Percentiles rank a stretch among this genome's conserved stretches.
These are phyloP conservation scores for Selenicereus undatus DNA, from an alignment of 148 eudicot species.

Conservation along the genomic window DNA sequence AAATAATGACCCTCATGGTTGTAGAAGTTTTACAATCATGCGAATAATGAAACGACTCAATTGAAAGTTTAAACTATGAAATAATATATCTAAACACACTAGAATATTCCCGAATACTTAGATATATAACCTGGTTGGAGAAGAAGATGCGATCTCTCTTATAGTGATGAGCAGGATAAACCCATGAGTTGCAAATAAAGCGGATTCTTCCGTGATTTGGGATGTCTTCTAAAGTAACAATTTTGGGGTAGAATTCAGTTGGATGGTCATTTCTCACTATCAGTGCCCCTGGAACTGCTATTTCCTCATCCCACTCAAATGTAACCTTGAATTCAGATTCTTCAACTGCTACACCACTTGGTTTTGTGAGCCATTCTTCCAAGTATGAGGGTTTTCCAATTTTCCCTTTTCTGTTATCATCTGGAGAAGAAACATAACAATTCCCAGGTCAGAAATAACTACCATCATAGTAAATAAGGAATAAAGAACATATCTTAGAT, in stretches of 20 bases:
- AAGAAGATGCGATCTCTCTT: conserved; percentile 61
- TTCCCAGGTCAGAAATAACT: not conserved
- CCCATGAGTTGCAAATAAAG: conserved; percentile 77
- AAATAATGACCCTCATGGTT: not conserved
- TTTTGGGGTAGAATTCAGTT: conserved; percentile 69
- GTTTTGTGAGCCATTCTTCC: conserved; percentile 36
- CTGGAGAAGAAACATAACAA: conserved; percentile 12
- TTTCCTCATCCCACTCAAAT: conserved; percentile 63
- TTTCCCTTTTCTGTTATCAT: conserved; percentile 29
- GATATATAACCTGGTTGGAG: conserved; percentile 55
- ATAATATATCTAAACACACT: too few relatives aligned
- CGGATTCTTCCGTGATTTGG: conserved; percentile 51
- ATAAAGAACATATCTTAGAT: not conserved
- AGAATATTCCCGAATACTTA: not conserved
- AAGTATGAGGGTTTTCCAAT: conserved; percentile 31
- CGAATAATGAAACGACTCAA: too few relatives aligned
- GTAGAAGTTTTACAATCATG: not conserved
- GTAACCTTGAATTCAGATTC: conserved; percentile 38
- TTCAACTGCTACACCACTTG: conserved; percentile 13
- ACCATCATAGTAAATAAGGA: not conserved
- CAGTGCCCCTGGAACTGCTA: conserved; percentile 77
- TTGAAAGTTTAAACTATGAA: not conserved
- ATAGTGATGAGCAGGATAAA: conserved; percentile 55
- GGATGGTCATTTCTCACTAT: conserved; percentile 53
- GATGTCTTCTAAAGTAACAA: conserved; percentile 49